A percentile compares a stretch with the other conserved stretches of the same genome.
phyloP scores from a whole-genome alignment of 106 monocot genomes.

The Hemerocallis citrina region DNA sequence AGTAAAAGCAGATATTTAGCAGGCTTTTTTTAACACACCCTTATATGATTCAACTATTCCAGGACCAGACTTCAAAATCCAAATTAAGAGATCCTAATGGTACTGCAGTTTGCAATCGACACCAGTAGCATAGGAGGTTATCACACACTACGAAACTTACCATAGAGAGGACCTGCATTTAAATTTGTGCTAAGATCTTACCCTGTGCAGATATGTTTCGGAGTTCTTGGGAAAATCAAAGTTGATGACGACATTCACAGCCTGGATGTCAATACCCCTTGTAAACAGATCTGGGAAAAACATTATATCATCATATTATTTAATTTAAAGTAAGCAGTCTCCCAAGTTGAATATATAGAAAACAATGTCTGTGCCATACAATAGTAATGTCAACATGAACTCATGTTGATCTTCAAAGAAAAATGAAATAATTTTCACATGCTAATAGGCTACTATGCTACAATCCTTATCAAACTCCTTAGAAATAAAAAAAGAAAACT shows the following conservation, averaged over 20 bases:
- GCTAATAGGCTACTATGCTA: neutral
- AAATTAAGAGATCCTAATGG: no score
- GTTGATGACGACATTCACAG: conserved; percentile 97
- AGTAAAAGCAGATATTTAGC: no score
- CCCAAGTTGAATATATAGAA: neutral
- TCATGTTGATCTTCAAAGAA: neutral
- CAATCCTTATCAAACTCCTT: no score
- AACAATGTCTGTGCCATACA: neutral
- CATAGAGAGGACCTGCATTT: no score
- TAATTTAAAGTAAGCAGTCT: neutral
- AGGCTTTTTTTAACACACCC: no score
- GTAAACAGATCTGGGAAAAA: conserved; percentile 73
- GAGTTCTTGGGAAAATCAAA: conserved; percentile 93
- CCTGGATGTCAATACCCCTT: conserved; percentile 94
- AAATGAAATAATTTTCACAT: neutral
- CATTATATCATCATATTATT: neutral
- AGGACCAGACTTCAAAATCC: no score
- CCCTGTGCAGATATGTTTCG: conserved; percentile 95
- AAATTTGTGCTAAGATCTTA: conserved; percentile 27
- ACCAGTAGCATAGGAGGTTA: no score
- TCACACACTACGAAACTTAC: no score
- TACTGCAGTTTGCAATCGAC: no score
- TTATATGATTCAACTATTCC: no score
- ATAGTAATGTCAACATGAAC: neutral
- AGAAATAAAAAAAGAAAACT: no score